phyloP scores from a whole-genome alignment of 2,329 filamentous ascomycete species.

The Didymella glomerata region DNA sequence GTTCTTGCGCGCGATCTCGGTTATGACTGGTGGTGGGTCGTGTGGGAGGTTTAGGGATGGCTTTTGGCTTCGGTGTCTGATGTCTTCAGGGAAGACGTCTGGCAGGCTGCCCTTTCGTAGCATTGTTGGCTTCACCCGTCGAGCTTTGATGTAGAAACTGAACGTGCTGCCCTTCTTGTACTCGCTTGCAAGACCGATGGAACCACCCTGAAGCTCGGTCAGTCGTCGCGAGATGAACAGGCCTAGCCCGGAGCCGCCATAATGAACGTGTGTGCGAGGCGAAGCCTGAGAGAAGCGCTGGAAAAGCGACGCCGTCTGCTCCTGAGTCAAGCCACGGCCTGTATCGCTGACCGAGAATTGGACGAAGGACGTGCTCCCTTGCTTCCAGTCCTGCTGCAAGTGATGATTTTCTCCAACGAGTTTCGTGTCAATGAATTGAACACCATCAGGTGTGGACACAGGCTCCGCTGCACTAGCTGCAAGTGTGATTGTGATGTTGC shows the following conservation, averaged over 20 bases:
- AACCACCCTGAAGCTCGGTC: slow-evolving; percentile 46
- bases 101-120: slow-evolving; percentile 30
- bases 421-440: slow-evolving; percentile 39
- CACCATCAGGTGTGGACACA: slow-evolving; percentile 40
- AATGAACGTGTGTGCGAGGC: slow-evolving; percentile 47
- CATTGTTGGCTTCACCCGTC: slow-evolving; percentile 22
- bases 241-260: slow-evolving; percentile 51
- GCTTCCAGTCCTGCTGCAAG: slow-evolving; percentile 45
- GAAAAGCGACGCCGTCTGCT: slow-evolving; percentile 47
- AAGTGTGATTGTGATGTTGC: slow-evolving; percentile 50
- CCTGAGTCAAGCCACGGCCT: slow-evolving; percentile 50
- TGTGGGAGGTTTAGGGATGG: slow-evolving; percentile 14
- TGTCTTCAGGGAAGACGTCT: slow-evolving; percentile 31
- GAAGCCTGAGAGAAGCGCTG: slow-evolving; percentile 45
- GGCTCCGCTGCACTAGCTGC: slow-evolving; percentile 46
- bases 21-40: slow-evolving; percentile 5
- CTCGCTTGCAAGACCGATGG: slow-evolving; percentile 40
- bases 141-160: slow-evolving; percentile 45
- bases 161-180: slow-evolving; percentile 42
- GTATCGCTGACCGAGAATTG: slow-evolving; percentile 51
- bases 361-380: slow-evolving; percentile 41
- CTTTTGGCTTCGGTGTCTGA: slow-evolving; percentile 28
- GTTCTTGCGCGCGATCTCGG: background rate
- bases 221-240: slow-evolving; percentile 46
- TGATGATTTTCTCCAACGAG: slow-evolving; percentile 32